Percentiles rank a stretch among this genome's conserved stretches.
Conservation (phyloP, 805 yeast genomes). For the Candida ortonii region DNA sequence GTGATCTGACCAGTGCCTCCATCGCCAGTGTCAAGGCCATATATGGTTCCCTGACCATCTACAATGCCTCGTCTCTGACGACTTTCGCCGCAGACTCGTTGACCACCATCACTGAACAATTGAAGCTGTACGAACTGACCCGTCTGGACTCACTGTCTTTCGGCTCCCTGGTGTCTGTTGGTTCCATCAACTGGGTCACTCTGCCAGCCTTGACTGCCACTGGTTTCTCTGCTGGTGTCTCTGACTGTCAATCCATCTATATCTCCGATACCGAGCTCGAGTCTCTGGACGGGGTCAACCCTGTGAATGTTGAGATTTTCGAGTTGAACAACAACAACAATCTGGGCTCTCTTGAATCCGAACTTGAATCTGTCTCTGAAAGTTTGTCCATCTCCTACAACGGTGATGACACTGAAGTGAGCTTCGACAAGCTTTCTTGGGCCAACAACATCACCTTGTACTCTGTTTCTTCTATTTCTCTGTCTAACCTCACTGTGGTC, state of each 20-base stretch:
- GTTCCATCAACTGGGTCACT: constrained; percentile 74
- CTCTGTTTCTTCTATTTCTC: constrained; percentile 70
- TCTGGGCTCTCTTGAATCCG: constrained; percentile 68
- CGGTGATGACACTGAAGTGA: constrained; percentile 69
- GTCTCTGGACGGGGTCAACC: constrained; percentile 62
- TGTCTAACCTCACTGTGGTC: constrained; percentile 64
- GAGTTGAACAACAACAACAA: constrained; percentile 89
- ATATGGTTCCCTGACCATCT: constrained; percentile 69
- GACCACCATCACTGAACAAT: constrained; percentile 67
- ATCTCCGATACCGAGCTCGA: constrained; percentile 73
- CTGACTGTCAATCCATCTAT: constrained; percentile 65
- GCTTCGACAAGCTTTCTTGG: constrained; percentile 68
- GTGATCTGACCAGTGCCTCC: constrained; percentile 60
- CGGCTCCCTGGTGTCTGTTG: constrained; percentile 79
- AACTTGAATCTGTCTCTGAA: constrained; percentile 69
- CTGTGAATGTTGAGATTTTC: constrained; percentile 49
- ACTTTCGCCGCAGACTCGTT: constrained; percentile 77
- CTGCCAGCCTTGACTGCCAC: constrained; percentile 77
- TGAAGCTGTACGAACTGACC: constrained; percentile 62
- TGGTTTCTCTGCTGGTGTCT: constrained; percentile 67
- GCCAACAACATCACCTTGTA: constrained; percentile 89
- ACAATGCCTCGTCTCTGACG: constrained; percentile 60
- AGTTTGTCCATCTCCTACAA: constrained; percentile 80
- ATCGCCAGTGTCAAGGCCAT: constrained; percentile 74
- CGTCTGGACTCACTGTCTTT: constrained; percentile 64